Evolutionary conservation across 441 rosid genomes (phyloP).

Genomic region (Pelargonium australe): DNA sequence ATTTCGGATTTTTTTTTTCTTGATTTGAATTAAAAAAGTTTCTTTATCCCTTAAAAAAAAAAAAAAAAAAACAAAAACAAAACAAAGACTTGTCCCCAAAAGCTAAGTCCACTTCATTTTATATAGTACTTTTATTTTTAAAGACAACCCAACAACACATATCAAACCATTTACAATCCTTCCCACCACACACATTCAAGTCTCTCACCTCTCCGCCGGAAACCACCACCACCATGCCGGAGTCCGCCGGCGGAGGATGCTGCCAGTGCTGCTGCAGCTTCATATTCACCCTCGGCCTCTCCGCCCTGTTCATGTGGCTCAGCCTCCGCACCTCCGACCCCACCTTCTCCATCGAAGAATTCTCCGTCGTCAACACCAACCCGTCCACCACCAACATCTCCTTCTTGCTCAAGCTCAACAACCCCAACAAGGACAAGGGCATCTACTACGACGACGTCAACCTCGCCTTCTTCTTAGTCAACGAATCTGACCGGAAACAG

Average conservation of each 20-base stretch:
- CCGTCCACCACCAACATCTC: slow-evolving; percentile 24
- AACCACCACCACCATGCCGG: slow-evolving; percentile 17
- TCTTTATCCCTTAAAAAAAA: too few species aligned
- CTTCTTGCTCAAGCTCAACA: slow-evolving; percentile 38
- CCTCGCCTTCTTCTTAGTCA: slow-evolving; percentile 33
- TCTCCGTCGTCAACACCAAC: background rate
- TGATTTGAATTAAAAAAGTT: too few species aligned
- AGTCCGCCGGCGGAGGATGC: slow-evolving; percentile 17
- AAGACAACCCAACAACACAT: too few species aligned
- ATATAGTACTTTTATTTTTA: too few species aligned
- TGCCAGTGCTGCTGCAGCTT: slow-evolving; percentile 49
- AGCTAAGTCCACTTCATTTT: too few species aligned
- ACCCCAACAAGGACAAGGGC: slow-evolving; percentile 61
- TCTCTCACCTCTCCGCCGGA: background rate
- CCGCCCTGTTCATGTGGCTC: slow-evolving; percentile 34
- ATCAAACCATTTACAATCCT: background rate
- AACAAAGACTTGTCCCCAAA: too few species aligned
- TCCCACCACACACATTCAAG: background rate
- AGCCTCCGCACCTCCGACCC: slow-evolving; percentile 57
- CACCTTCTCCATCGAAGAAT: slow-evolving; percentile 17
- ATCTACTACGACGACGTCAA: slow-evolving; percentile 50
- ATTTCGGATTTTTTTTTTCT: too few species aligned
- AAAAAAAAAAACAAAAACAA: too few species aligned
- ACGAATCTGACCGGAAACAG: too few species aligned
- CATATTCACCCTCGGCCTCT: slow-evolving; percentile 44